These are phyloP conservation scores for Haberlea rhodopensis DNA, from an alignment of 257 asterid genomes.

Conservation along the genomic window DNA sequence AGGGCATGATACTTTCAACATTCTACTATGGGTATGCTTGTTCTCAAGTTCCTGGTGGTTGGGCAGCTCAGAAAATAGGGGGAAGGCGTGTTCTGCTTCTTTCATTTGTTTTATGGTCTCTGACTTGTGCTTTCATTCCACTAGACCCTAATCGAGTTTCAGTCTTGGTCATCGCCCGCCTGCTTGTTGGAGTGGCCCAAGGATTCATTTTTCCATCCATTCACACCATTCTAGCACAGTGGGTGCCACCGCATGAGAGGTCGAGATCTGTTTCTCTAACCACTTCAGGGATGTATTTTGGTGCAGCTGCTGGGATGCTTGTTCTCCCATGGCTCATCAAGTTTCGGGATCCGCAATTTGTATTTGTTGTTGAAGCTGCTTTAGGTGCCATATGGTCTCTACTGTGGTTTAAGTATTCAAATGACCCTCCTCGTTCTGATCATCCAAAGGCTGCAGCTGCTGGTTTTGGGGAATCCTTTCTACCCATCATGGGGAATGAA, in stretches of 20 bases:
- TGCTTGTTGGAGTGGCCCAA: conserved; percentile 92
- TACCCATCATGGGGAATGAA: conserved; percentile 48
- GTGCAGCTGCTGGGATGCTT: conserved; percentile 84
- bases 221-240: conserved; percentile 91
- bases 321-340: conserved; percentile 76
- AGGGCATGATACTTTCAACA: conserved; percentile 79
- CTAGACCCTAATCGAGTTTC: conserved; percentile 61
- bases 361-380: conserved; percentile 73
- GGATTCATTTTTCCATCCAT: conserved; percentile 96
- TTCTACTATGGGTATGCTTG: conserved; percentile 92
- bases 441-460: conserved; percentile 87
- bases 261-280: conserved; percentile 89
- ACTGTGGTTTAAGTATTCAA: conserved; percentile 67
- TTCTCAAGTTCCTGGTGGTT: conserved; percentile 95
- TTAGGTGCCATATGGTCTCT: conserved; percentile 78
- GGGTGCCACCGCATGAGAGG: conserved; percentile 96
- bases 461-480: conserved; percentile 74
- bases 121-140: conserved; percentile 78
- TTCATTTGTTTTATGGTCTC: conserved; percentile 80
- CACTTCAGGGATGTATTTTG: conserved; percentile 91
- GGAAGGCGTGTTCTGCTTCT: conserved; percentile 82
- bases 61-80: conserved; percentile 92
- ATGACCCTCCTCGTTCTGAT: conserved; percentile 87
- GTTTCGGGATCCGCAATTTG: conserved; percentile 73
- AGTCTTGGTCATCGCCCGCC: conserved; percentile 70